phyloP scores from a whole-genome alignment of 345 rosid genomes.

The Boechera retrofracta region DNA sequence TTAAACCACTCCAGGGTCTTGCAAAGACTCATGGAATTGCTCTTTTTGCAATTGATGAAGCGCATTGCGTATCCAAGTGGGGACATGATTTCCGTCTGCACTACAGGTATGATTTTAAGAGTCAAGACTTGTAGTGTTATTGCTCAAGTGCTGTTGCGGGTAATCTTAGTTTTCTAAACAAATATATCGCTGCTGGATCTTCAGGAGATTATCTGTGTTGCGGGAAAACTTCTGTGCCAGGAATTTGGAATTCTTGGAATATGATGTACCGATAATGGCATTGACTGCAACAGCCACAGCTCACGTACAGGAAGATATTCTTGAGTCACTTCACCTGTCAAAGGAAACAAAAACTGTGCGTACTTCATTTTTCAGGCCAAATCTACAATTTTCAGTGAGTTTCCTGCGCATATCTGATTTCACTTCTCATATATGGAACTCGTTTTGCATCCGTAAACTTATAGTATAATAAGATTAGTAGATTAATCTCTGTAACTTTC shows the following conservation, averaged over 20 bases:
- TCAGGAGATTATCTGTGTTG: constrained; percentile 72
- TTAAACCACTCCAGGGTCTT: constrained; percentile 73
- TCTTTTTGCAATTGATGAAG: constrained; percentile 92
- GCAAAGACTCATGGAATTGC: constrained; percentile 78
- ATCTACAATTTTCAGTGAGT: constrained; percentile 75
- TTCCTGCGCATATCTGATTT: neutral
- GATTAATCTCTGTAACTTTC: neutral
- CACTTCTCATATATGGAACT: constrained; percentile 15
- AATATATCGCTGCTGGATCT: neutral
- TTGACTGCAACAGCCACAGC: constrained; percentile 91
- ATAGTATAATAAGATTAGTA: constrained; percentile 11
- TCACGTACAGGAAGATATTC: constrained; percentile 76
- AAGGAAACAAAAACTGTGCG: constrained; percentile 74
- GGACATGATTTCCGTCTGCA: constrained; percentile 94
- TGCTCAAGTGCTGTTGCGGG: neutral
- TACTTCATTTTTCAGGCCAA: constrained; percentile 84
- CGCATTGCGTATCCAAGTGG: constrained; percentile 94
- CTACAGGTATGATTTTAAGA: constrained; percentile 57
- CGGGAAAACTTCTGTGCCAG: constrained; percentile 67
- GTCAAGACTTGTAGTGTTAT: neutral
- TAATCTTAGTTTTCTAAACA: constrained; percentile 7
- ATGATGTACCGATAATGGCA: constrained; percentile 84
- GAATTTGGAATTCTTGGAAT: constrained; percentile 60
- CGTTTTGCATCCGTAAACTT: constrained; percentile 5
- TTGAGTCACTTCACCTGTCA: constrained; percentile 68